Conservation (phyloP, 768 basidiomycete species). For the Boletus edulis region DNA sequence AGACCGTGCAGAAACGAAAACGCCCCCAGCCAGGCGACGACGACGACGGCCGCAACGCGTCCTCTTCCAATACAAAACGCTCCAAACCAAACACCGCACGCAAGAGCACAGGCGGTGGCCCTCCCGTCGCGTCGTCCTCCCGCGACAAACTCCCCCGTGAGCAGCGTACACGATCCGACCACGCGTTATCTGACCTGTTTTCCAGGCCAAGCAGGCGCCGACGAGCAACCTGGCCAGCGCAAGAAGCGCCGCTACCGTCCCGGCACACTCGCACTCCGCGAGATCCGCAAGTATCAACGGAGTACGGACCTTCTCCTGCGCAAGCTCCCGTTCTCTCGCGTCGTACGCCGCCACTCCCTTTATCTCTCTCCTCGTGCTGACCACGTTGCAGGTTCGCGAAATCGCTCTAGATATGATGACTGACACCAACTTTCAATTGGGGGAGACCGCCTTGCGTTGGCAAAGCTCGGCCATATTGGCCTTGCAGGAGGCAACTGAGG, state of each 20-base stretch:
- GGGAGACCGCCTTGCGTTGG: slow-evolving; percentile 75
- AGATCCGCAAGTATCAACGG: slow-evolving; percentile 94
- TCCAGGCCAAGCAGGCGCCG: slow-evolving; percentile 22
- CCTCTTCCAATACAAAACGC: slow-evolving; percentile 40
- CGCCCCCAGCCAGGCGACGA: slow-evolving; percentile 29
- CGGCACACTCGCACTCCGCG: slow-evolving; percentile 85
- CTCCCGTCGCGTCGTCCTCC: slow-evolving; percentile 27
- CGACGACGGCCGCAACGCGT: slow-evolving; percentile 35
- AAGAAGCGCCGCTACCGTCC: slow-evolving; percentile 78
- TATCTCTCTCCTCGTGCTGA: not conserved
- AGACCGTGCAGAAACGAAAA: slow-evolving; percentile 59
- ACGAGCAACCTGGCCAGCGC: slow-evolving; percentile 27
- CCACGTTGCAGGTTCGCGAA: slow-evolving; percentile 78
- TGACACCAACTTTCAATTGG: slow-evolving; percentile 59
- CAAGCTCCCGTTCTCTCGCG: slow-evolving; percentile 88
- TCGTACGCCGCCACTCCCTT: slow-evolving; percentile 52
- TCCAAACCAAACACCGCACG: slow-evolving; percentile 64
- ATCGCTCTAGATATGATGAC: slow-evolving; percentile 90
- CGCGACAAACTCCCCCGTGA: slow-evolving; percentile 27
- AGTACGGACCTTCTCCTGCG: slow-evolving; percentile 85
- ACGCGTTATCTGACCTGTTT: slow-evolving; percentile 8
- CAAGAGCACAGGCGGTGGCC: slow-evolving; percentile 75
- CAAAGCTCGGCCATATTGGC: slow-evolving; percentile 93
- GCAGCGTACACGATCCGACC: slow-evolving; percentile 5
- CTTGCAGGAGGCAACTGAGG: slow-evolving; percentile 95